Conservation (phyloP, 2,329 filamentous ascomycete species). For the Ophiocordyceps unilateralis region DNA sequence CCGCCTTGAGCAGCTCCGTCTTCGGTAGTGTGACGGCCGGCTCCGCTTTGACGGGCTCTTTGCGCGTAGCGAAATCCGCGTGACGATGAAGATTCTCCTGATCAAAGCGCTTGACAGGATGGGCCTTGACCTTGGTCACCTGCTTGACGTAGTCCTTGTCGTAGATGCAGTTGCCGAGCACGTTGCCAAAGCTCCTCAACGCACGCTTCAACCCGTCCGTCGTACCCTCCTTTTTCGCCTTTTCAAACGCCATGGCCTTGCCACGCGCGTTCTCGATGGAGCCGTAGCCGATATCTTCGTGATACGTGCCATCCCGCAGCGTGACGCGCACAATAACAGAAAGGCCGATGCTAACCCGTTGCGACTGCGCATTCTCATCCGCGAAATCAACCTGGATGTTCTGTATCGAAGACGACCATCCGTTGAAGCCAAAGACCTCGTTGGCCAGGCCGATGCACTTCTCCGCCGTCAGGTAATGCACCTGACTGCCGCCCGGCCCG, state of each 20-base stretch:
- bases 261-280: constrained; percentile 92
- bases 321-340: constrained; percentile 86
- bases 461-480: constrained; percentile 90
- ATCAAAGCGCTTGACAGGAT: constrained; percentile 56
- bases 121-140: constrained; percentile 76
- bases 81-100: constrained; percentile 70
- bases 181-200: constrained; percentile 82
- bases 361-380: constrained; percentile 63
- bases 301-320: constrained; percentile 82
- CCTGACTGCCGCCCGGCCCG: constrained; percentile 67
- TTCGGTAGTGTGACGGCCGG: background rate
- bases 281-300: constrained; percentile 95
- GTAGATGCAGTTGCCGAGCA: constrained; percentile 96
- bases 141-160: constrained; percentile 86
- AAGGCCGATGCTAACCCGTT: constrained; percentile 68
- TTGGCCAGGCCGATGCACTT: constrained; percentile 94
- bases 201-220: constrained; percentile 88
- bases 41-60: constrained; percentile 9
- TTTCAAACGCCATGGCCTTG: constrained; percentile 92
- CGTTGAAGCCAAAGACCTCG: constrained; percentile 92
- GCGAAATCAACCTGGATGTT: constrained; percentile 92
- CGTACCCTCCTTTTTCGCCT: constrained; percentile 95
- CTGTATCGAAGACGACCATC: constrained; percentile 92
- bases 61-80: constrained; percentile 46
- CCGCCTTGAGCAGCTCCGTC: constrained; percentile 10